A percentile compares a stretch with the other conserved stretches of the same genome.
These are phyloP conservation scores for Epichloe sylvatica DNA, from an alignment of 2,329 filamentous ascomycete genomes.

Conservation along the genomic window DNA sequence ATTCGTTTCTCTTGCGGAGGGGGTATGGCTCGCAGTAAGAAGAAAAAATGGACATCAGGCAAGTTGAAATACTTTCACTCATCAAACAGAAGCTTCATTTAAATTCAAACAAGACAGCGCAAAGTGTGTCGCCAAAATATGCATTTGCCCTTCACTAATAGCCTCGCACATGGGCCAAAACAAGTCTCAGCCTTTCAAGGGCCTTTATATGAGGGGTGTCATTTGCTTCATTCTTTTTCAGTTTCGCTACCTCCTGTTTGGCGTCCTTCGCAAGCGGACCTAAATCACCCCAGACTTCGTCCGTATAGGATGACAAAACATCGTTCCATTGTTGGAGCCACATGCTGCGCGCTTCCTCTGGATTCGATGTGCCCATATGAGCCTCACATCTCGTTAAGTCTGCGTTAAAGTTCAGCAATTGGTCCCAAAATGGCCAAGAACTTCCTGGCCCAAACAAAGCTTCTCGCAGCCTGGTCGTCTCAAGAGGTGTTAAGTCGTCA, in stretches of 20 bases:
- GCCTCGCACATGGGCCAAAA: constrained; percentile 25
- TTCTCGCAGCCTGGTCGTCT: constrained; percentile 20
- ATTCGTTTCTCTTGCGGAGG: too few species aligned
- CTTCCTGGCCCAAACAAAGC: constrained; percentile 22
- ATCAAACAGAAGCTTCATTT: too few species aligned
- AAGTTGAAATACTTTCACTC: too few species aligned
- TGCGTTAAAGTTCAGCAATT: constrained; percentile 37
- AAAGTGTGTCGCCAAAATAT: too few species aligned
- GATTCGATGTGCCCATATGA: constrained; percentile 27
- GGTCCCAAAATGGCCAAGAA: constrained; percentile 23
- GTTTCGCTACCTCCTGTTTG: constrained; percentile 36
- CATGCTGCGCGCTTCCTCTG: constrained; percentile 23
- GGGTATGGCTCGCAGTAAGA: too few species aligned
- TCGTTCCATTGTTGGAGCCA: constrained; percentile 44
- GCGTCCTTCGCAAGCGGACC: constrained; percentile 42
- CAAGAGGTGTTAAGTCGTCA: constrained; percentile 15
- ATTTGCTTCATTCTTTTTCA: constrained; percentile 13
- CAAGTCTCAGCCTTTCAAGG: constrained; percentile 22
- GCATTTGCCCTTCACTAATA: constrained; percentile 3
- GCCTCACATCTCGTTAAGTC: constrained; percentile 18
- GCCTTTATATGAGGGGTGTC: constrained; percentile 14
- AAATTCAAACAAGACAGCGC: too few species aligned
- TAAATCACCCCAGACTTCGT: constrained; percentile 57
- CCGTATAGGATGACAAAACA: constrained; percentile 42
- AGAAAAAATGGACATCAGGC: too few species aligned